Percentiles rank a stretch among this genome's conserved stretches.
These are phyloP conservation scores for Artemisia tridentata DNA, from an alignment of 129 eudicot genomes.

Conservation along the genomic window DNA sequence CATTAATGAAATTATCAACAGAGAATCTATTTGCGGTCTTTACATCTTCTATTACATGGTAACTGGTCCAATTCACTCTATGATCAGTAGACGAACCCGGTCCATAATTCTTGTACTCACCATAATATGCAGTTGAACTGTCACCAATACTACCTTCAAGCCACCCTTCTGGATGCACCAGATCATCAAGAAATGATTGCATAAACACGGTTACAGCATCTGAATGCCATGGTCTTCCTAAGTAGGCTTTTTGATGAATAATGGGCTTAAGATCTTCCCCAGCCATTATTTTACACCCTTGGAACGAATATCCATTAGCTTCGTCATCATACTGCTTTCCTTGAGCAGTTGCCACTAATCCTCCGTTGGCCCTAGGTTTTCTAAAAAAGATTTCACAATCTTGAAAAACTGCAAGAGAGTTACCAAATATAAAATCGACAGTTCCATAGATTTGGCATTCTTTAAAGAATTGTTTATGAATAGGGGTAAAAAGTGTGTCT, in stretches of 20 bases:
- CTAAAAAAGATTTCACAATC: conserved; percentile 25
- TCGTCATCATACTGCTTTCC: neutral
- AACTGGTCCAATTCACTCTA: conserved; percentile 43
- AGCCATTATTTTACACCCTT: conserved; percentile 22
- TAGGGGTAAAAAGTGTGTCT: conserved; percentile 28
- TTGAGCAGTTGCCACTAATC: neutral
- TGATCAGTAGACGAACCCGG: conserved; percentile 38
- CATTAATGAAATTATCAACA: conserved; percentile 27
- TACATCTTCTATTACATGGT: conserved; percentile 4
- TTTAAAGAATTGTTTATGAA: conserved; percentile 27
- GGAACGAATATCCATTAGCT: conserved; percentile 23
- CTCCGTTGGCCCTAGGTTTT: conserved; percentile 27
- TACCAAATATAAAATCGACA: conserved; percentile 34
- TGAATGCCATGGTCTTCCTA: conserved; percentile 32
- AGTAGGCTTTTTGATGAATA: conserved; percentile 1
- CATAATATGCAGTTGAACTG: conserved; percentile 23
- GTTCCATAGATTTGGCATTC: conserved; percentile 33
- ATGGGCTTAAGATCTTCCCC: conserved; percentile 26
- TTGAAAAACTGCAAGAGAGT: conserved; percentile 24
- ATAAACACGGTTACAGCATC: conserved; percentile 21
- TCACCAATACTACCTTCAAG: neutral
- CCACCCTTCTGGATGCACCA: conserved; percentile 39
- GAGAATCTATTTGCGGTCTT: conserved; percentile 19
- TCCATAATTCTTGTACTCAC: conserved; percentile 42
- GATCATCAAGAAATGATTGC: conserved; percentile 25